Conservation (phyloP, 2,329 filamentous ascomycete species). For the Exophiala xenobiotica region DNA sequence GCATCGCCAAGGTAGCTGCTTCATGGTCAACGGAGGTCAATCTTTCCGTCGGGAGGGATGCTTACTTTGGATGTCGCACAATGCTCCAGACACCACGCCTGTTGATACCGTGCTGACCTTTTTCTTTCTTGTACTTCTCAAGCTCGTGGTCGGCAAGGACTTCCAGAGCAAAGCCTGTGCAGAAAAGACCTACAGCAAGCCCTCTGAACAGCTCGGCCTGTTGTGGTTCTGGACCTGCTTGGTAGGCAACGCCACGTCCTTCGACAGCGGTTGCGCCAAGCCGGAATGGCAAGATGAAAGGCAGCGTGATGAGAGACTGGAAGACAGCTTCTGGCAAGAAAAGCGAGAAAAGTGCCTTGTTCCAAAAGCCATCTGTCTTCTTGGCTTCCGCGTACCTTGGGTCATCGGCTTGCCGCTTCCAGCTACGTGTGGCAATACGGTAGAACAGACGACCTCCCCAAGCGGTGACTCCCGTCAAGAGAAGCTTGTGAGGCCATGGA, state of each 20-base stretch:
- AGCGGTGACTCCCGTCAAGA: conserved; percentile 56
- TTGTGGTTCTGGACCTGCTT: not conserved
- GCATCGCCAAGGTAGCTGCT: conserved; percentile 61
- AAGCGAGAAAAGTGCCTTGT: conserved; percentile 52
- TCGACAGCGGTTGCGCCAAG: conserved; percentile 31
- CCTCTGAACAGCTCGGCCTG: conserved; percentile 34
- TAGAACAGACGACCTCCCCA: conserved; percentile 60
- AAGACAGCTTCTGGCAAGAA: conserved; percentile 60
- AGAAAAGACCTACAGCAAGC: conserved; percentile 56
- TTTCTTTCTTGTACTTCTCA: conserved; percentile 48
- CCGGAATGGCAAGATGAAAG: conserved; percentile 58
- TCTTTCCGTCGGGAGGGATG: conserved; percentile 22
- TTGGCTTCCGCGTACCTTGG: conserved; percentile 55
- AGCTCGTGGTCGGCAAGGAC: conserved; percentile 56
- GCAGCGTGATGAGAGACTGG: conserved; percentile 57
- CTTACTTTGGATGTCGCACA: conserved; percentile 62
- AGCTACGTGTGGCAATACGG: conserved; percentile 48
- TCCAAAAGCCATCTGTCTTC: conserved; percentile 57
- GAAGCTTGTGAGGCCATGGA: conserved; percentile 56
- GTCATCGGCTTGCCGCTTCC: conserved; percentile 53
- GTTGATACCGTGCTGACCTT: conserved; percentile 39
- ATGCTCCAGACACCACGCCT: conserved; percentile 62
- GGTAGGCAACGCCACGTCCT: not conserved
- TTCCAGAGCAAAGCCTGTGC: conserved; percentile 57
- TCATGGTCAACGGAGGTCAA: not conserved